phyloP scores from a whole-genome alignment of 1,139 yeast genomes.

The Yamadazyma oceani region DNA sequence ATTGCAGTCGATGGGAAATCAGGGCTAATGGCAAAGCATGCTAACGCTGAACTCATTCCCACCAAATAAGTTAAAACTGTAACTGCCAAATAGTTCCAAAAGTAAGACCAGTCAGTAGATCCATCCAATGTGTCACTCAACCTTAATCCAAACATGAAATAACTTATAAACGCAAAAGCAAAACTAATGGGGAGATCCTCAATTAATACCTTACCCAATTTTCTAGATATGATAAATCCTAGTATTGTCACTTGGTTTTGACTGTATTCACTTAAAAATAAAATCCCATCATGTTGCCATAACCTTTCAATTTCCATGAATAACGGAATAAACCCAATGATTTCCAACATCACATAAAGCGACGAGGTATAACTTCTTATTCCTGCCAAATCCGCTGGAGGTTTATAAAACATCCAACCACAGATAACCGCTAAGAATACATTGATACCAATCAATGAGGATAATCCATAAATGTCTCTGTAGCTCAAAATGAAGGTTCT shows the following conservation, averaged over 20 bases:
- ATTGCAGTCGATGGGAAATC: constrained; percentile 68
- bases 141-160: constrained; percentile 77
- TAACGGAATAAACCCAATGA: constrained; percentile 68
- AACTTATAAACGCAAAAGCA: constrained; percentile 59
- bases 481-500: constrained; percentile 55
- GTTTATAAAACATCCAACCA: constrained; percentile 79
- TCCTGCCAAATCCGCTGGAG: constrained; percentile 63
- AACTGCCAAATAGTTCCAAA: constrained; percentile 63
- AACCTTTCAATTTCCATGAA: constrained; percentile 74
- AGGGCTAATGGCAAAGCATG: constrained; percentile 58
- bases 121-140: constrained; percentile 20
- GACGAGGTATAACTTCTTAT: constrained; percentile 64
- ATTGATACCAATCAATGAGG: constrained; percentile 57
- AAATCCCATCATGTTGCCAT: constrained; percentile 64
- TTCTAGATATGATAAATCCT: constrained; percentile 68
- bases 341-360: constrained; percentile 62
- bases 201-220: constrained; percentile 61
- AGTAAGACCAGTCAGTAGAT: constrained; percentile 27
- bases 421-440: constrained; percentile 55
- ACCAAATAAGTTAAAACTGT: constrained; percentile 55
- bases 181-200: constrained; percentile 72
- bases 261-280: constrained; percentile 71
- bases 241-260: constrained; percentile 68
- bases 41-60: constrained; percentile 56
- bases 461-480: constrained; percentile 59